Base-by-base conservation (phyloP, 345 rosid species). In the Aegle marmelos region DNA sequence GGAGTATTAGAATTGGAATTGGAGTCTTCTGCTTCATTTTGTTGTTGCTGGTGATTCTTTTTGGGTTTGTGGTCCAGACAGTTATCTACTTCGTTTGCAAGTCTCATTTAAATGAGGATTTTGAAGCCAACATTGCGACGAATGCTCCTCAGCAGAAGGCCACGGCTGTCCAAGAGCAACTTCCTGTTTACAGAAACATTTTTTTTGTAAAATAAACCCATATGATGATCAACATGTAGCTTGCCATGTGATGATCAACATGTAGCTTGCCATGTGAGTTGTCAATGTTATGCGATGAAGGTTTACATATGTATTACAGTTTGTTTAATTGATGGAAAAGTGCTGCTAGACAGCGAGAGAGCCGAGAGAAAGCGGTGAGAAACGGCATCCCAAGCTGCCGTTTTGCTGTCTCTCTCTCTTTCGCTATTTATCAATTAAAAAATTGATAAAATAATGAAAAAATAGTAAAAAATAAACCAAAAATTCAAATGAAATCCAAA, bases 41-140 rank as follows among this genome's bases (percentile, higher is more conserved):
- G 76, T 58, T 84, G 66, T 64, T 83, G 36, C 50, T 19, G 65
- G 68, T 86, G 60, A 62, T 86, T 39, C 76, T 87, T 10, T 82
- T 85, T 17, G 83, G 89, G 25, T 85, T 86, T 7, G 92, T 90
- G 2, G 67, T 80, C 31, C 86, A 90, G 27, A 87, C 91, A 0
- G 84, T 89, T 5, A 69, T 86, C 36, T 89, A 89, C 82, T 89
- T 90, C 6, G 87, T 89, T 6, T 90, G 94, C 85, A 89, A 90
- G 80, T 86, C 92, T 0, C 85, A 83, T 61, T 89, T 87, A 85
- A 80, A 81, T 71, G 89, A 88, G 25, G 36, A 21, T 19, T 33
- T 65, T 9, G 27, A 36, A 37, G 48, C 4, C 50, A 82, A 73
- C 6, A 88, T 78, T 9, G 88, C 34, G 9, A 22, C 21, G 13